Evolutionary conservation across 495 filamentous ascomycete genomes (phyloP).

Genomic region (Talaromyces proteolyticus): DNA sequence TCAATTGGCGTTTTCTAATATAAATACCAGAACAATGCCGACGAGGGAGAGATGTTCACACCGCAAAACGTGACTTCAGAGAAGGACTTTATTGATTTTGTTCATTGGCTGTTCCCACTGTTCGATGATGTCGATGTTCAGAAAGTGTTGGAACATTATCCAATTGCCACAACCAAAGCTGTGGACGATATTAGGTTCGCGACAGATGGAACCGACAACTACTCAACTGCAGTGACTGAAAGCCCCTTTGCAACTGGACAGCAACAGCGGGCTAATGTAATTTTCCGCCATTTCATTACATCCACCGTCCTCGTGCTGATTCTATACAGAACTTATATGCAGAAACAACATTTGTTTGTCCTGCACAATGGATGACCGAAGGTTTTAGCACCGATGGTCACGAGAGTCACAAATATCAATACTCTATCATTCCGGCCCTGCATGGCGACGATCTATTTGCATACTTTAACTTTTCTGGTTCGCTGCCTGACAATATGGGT

Average conservation of each 20-base stretch:
- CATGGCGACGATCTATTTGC: conserved; percentile 49
- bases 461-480: conserved; percentile 37
- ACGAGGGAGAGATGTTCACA: conserved; percentile 48
- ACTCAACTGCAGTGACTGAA: conserved; percentile 40
- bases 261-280: conserved; percentile 34
- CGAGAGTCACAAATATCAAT: conserved; percentile 53
- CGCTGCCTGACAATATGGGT: conserved; percentile 8
- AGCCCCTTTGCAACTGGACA: conserved; percentile 42
- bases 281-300: background rate
- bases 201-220: conserved; percentile 38
- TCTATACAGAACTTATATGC: conserved; percentile 46
- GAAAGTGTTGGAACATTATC: conserved; percentile 38
- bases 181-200: conserved; percentile 27
- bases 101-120: conserved; percentile 41
- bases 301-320: background rate
- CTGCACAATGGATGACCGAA: conserved; percentile 57
- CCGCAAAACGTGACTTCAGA: conserved; percentile 45
- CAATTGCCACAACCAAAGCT: conserved; percentile 20
- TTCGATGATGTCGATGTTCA: conserved; percentile 41
- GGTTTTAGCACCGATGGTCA: conserved; percentile 38
- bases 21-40: conserved; percentile 36
- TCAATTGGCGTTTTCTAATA: background rate
- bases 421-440: conserved; percentile 51
- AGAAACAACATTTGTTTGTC: conserved; percentile 57
- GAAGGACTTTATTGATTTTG: conserved; percentile 32